phyloP scores from a whole-genome alignment of 192 early-diverging fungal genomes.

The Coemansia sp. region DNA sequence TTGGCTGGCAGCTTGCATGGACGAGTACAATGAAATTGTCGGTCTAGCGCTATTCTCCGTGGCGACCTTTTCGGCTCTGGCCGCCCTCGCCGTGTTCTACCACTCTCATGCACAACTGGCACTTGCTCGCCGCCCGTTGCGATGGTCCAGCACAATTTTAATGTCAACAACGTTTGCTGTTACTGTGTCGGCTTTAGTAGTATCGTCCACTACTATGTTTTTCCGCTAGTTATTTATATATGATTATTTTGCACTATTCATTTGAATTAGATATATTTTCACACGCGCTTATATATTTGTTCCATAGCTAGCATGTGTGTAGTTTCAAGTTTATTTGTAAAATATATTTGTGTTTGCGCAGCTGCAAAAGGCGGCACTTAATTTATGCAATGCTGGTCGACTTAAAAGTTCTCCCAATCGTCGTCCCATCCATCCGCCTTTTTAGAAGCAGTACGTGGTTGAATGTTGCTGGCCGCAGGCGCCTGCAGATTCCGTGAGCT shows the following conservation, averaged over 20 bases:
- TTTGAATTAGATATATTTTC: too few species aligned
- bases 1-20: conserved; percentile 2
- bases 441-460: conserved; percentile 16
- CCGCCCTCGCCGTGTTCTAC: conserved; percentile 18
- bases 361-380: neutral
- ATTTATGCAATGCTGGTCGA: neutral
- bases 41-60: conserved; percentile 21
- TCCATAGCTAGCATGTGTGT: too few species aligned
- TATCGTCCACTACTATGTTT: neutral
- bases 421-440: conserved; percentile 34
- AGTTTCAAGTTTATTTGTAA: too few species aligned
- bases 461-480: conserved; percentile 8
- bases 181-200: conserved; percentile 8
- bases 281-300: too few species aligned
- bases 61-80: conserved; percentile 18
- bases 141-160: conserved; percentile 31
- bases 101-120: conserved; percentile 37
- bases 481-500: conserved; percentile 14
- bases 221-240: neutral
- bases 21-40: neutral
- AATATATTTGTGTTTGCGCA: too few species aligned
- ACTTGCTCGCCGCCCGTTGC: conserved; percentile 14
- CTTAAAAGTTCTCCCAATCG: conserved; percentile 46
- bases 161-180: conserved; percentile 17
- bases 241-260: neutral